Base-by-base conservation (phyloP, 2,329 filamentous ascomycete genomes). In the Tolypocladium inflatum region DNA sequence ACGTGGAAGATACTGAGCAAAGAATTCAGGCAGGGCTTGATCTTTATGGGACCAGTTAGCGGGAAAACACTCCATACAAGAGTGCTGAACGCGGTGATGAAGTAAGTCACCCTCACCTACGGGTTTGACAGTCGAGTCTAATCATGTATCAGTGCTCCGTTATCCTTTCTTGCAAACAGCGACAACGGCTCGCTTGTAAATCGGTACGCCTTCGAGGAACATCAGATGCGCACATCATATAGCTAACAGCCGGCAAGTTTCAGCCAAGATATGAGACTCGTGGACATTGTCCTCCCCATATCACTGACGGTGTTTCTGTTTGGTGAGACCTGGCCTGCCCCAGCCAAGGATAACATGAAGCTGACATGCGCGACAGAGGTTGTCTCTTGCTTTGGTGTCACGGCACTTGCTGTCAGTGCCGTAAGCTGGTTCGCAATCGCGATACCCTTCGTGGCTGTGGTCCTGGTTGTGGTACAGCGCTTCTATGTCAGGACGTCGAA, bases 401-500 rank as follows among this genome's bases (percentile, higher is more conserved):
- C 76, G 58, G 73, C 70, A 4, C 66, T 80, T 1, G 75, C 79
- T 30, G 71, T 73, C 9, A 69, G 74, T 4, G 73, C 76, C 9
- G 74, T 78, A 0, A 70, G 69, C 60, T 80, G 77, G 61, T 73
- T 76, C 1, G 76, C 76, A 4, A 72, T 74, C n/a, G 71, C 73
- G 0, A 73, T 79, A 26, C 78, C 79, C 0, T 66, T 77, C 23
- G 69, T 79, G 2, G 63, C 78, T 38, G 61, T 68, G 9, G 63
- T 72, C 2, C 64, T 79, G 17, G 77, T 76, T 57, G 57, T 75
- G 9, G 71, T 82, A 11, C 79, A 82, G 58, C 76, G 76, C 48
- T 74, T 78, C 61, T 83, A 83, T 60, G 71, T 83, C n/a, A 72
- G 77, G 7, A 83, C 80, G 1, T 82, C 79, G 33, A 35, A 35